Conservation (phyloP, 768 basidiomycete genomes). For the Rhizopogon sp. region DNA sequence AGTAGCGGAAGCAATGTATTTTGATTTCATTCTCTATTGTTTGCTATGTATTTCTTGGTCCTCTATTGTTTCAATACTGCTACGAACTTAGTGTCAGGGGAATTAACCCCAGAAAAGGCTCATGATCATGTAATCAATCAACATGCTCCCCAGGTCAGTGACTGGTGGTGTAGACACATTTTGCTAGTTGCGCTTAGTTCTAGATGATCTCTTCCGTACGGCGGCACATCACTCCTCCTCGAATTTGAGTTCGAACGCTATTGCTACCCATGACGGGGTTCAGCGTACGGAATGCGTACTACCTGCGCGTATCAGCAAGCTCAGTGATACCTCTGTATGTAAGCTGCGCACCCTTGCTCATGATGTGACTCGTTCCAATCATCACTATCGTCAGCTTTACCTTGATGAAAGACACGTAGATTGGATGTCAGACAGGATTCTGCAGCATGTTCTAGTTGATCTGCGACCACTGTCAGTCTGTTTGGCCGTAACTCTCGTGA, state of each 20-base stretch:
- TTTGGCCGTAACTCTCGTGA: background rate
- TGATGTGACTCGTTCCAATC: background rate
- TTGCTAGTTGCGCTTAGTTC: background rate
- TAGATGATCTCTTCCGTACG: background rate
- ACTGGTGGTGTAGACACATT: no score
- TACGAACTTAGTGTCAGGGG: no score
- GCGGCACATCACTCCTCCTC: background rate
- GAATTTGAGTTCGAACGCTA: background rate
- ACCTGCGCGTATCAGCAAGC: constrained; percentile 73
- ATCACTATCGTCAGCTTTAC: constrained; percentile 50
- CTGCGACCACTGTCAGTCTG: constrained; percentile 59
- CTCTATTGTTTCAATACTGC: no score
- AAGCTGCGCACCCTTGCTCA: constrained; percentile 13
- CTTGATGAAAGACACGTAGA: constrained; percentile 82
- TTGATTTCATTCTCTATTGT: background rate
- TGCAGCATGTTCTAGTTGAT: constrained; percentile 79
- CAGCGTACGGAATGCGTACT: constrained; percentile 70
- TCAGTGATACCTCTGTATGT: constrained; percentile 79
- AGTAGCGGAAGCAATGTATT: background rate
- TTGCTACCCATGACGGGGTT: constrained; percentile 30
- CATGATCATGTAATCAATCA: no score
- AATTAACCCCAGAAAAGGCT: no score
- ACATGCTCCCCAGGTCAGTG: no score
- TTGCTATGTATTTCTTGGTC: no score
- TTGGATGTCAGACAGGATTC: constrained; percentile 84